Conservation (phyloP, 1,284 basidiomycete genomes). For the Entoloma clypeatum region DNA sequence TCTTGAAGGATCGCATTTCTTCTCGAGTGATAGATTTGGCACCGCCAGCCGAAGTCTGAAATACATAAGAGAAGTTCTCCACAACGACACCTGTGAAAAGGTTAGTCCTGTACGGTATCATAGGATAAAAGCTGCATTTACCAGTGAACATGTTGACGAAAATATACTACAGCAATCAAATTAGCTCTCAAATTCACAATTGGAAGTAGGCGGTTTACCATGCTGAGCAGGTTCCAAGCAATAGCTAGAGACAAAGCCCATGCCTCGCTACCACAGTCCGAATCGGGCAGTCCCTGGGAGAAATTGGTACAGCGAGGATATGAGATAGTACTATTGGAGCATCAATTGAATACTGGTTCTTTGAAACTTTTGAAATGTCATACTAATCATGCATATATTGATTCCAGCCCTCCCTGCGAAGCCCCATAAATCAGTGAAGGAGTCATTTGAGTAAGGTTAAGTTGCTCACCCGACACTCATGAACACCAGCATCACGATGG, state of each 20-base stretch:
- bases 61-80: constrained; percentile 96
- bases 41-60: constrained; percentile 81
- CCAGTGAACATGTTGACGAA: constrained; percentile 95
- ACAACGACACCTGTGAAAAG: constrained; percentile 82
- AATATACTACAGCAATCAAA: constrained; percentile 64
- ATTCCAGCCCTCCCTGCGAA: constrained; percentile 85
- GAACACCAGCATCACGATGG: constrained; percentile 83
- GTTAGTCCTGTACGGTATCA: not conserved
- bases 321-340: constrained; percentile 54
- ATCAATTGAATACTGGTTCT: constrained; percentile 8
- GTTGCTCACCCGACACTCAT: constrained; percentile 66
- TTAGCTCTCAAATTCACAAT: not conserved
- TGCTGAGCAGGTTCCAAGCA: constrained; percentile 94
- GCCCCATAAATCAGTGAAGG: constrained; percentile 11
- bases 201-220: constrained; percentile 53
- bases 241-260: constrained; percentile 93
- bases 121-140: constrained; percentile 22
- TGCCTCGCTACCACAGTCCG: constrained; percentile 85
- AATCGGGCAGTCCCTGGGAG: constrained; percentile 42
- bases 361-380: constrained; percentile 28
- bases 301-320: constrained; percentile 85
- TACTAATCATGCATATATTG: constrained; percentile 94
- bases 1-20: constrained; percentile 92
- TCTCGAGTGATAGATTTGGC: constrained; percentile 82
- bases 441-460: not conserved